Evolutionary conservation across 768 basidiomycete species (phyloP).

Genomic region (Rickenella mellea): DNA sequence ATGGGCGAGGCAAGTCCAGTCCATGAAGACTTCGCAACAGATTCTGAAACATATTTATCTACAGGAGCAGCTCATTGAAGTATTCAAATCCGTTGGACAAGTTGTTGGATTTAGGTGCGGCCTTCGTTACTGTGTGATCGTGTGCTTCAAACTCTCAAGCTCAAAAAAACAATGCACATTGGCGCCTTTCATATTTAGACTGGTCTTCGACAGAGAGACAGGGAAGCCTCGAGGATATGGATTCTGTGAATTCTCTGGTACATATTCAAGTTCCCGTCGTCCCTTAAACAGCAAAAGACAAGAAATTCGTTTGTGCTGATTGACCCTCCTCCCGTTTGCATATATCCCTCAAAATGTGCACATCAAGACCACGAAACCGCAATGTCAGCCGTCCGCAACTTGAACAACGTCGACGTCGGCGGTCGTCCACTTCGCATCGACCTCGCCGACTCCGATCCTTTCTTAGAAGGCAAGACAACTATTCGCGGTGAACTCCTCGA

Average conservation of each 20-base stretch:
- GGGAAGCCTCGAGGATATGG: constrained; percentile 93
- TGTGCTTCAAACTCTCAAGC: neutral
- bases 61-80: constrained; percentile 76
- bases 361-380: constrained; percentile 89
- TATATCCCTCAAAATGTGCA: neutral
- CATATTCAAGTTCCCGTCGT: constrained; percentile 27
- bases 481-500: constrained; percentile 76
- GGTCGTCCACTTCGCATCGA: constrained; percentile 92
- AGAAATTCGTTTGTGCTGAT: no score
- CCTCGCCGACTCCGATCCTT: constrained; percentile 86
- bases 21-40: neutral
- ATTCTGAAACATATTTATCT: constrained; percentile 5
- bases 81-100: constrained; percentile 83
- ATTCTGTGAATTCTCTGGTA: constrained; percentile 89
- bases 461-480: constrained; percentile 85
- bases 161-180: constrained; percentile 6
- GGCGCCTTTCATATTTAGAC: constrained; percentile 29
- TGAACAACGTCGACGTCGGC: constrained; percentile 87
- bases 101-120: constrained; percentile 78
- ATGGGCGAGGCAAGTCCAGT: constrained; percentile 59
- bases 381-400: constrained; percentile 87
- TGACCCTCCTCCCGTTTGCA: no score
- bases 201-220: constrained; percentile 87
- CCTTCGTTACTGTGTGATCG: neutral
- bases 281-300: no score